Conservation (phyloP, 2,329 filamentous ascomycete genomes). For the Ceratocystis huliohia region DNA sequence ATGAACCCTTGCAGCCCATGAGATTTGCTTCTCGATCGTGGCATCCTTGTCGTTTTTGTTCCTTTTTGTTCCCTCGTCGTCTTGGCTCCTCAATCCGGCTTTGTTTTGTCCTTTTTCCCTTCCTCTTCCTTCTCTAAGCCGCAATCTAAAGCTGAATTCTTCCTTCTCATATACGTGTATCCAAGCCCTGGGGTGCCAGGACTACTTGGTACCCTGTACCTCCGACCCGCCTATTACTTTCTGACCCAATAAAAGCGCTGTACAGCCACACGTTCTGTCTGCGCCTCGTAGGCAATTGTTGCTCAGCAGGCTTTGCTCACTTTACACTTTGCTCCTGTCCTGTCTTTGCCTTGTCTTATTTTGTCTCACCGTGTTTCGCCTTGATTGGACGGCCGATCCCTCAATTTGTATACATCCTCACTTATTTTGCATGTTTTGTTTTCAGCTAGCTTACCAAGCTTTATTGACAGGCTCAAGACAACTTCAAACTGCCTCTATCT, state of each 20-base stretch:
- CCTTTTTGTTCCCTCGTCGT: not conserved
- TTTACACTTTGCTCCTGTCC: no score
- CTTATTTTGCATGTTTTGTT: no score
- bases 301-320: no score
- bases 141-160: not conserved
- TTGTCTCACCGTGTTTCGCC: no score
- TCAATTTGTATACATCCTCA: no score
- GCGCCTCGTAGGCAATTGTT: not conserved
- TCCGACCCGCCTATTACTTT: not conserved
- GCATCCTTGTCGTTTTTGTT: not conserved
- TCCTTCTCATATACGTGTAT: not conserved
- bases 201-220: constrained; percentile 5
- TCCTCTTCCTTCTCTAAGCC: not conserved
- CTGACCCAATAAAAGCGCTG: not conserved
- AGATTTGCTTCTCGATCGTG: not conserved
- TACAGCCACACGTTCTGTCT: constrained; percentile 5
- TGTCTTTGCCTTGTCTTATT: no score
- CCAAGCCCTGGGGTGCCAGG: not conserved
- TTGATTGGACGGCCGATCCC: no score
- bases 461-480: no score
- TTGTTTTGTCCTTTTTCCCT: not conserved
- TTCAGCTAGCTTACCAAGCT: no score
- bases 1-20: not conserved
- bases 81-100: not conserved
- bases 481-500: no score